These are phyloP conservation scores for Collybiopsis confluens DNA, from an alignment of 768 basidiomycete genomes.

Conservation along the genomic window DNA sequence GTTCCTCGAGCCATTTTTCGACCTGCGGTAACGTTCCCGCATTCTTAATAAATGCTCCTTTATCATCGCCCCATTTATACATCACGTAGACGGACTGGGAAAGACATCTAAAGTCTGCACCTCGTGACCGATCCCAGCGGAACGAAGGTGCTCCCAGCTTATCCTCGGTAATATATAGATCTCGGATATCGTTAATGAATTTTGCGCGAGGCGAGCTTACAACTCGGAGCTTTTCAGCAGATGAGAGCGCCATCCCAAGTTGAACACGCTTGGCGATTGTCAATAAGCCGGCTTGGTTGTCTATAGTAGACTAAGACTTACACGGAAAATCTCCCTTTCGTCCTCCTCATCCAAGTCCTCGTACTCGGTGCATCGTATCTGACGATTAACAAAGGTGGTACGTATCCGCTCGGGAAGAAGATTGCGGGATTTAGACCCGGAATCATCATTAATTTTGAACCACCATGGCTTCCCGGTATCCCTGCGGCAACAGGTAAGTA, in stretches of 20 bases:
- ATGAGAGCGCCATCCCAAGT: conserved; percentile 47
- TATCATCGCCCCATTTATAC: neutral
- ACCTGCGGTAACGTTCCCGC: too few species aligned
- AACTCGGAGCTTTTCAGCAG: conserved; percentile 49
- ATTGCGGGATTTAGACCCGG: conserved; percentile 5
- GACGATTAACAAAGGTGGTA: conserved; percentile 44
- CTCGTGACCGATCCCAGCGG: conserved; percentile 27
- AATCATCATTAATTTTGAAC: conserved; percentile 21
- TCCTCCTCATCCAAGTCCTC: conserved; percentile 30
- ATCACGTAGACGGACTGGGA: conserved; percentile 11
- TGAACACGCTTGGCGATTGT: conserved; percentile 38
- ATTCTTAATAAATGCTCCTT: neutral
- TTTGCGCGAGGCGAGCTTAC: conserved; percentile 32
- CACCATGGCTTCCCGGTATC: conserved; percentile 27
- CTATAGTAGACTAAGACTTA: too few species aligned
- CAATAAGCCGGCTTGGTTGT: too few species aligned
- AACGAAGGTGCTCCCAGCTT: conserved; percentile 16
- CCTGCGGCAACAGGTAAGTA: neutral
- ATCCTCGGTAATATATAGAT: conserved; percentile 22
- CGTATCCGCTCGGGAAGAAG: conserved; percentile 33
- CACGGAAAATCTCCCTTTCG: conserved; percentile 45
- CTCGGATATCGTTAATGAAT: conserved; percentile 38
- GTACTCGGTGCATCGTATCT: conserved; percentile 52
- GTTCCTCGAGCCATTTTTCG: conserved; percentile 1
- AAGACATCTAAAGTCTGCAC: conserved; percentile 31